These are phyloP conservation scores for Blastocrithidia nonstop DNA, from an alignment of 208 protist genomes.

Conservation along the genomic window DNA sequence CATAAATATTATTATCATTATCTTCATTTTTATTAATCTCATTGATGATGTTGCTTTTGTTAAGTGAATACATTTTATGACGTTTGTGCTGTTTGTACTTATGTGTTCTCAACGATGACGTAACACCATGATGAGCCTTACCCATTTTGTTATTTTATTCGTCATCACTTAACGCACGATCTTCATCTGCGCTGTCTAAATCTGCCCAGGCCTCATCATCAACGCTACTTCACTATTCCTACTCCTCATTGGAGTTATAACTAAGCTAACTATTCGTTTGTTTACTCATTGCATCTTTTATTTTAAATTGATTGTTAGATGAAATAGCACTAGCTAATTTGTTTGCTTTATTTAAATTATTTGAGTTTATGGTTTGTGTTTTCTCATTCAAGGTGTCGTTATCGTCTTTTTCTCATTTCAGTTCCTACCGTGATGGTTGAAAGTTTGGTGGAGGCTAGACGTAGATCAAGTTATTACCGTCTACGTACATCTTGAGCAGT, in stretches of 20 bases:
- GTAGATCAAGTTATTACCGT: conserved; percentile 67
- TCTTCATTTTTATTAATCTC: conserved; percentile 18
- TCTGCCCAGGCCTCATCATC: conserved; percentile 62
- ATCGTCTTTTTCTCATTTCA: no score
- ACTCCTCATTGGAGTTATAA: not conserved
- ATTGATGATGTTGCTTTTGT: no score
- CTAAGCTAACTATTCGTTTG: not conserved
- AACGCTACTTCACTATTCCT: conserved; percentile 3
- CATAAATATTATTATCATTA: conserved; percentile 6
- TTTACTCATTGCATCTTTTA: not conserved
- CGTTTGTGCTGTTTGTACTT: no score
- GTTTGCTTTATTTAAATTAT: no score
- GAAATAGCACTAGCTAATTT: not conserved
- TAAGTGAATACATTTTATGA: no score
- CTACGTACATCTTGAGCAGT: conserved; percentile 93
- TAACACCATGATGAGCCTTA: no score
- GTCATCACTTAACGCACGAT: conserved; percentile 10
- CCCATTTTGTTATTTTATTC: conserved; percentile 12
- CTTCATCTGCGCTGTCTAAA: conserved; percentile 29
- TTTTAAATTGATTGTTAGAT: not conserved
- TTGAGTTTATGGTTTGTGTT: no score
- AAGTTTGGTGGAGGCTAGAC: conserved; percentile 69
- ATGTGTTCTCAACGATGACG: no score
- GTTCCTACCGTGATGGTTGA: conserved; percentile 7
- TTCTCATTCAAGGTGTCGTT: no score